These are phyloP conservation scores for Ottelia alismoides DNA, from an alignment of 106 monocot species.

Conservation along the genomic window DNA sequence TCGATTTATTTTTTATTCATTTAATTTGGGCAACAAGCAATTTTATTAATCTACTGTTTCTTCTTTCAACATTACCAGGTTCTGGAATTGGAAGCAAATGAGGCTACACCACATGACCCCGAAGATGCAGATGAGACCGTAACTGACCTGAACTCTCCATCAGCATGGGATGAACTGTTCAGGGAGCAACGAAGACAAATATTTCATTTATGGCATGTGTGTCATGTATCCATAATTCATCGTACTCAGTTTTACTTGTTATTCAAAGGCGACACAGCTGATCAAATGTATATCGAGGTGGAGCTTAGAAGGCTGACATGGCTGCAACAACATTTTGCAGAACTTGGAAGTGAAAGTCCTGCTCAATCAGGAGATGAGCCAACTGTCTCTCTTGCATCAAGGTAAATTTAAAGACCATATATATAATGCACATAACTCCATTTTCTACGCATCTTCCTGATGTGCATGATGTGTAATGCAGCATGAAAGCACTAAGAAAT, in stretches of 20 bases:
- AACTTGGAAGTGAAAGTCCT: conserved; percentile 43
- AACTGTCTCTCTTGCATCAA: conserved; percentile 44
- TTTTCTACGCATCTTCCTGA: no score
- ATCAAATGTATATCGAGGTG: conserved; percentile 93
- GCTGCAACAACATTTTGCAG: conserved; percentile 62
- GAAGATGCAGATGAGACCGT: conserved; percentile 21
- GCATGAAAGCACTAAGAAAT: conserved; percentile 59
- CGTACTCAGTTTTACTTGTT: conserved; percentile 85
- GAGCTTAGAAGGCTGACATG: conserved; percentile 80
- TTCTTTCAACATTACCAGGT: conserved; percentile 37
- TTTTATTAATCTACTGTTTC: background rate
- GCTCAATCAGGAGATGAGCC: conserved; percentile 48
- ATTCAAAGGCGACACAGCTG: conserved; percentile 78
- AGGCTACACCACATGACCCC: conserved; percentile 16
- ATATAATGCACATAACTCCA: background rate
- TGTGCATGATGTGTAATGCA: conserved; percentile 28
- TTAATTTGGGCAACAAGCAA: no score
- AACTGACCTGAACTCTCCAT: conserved; percentile 34
- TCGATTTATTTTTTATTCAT: no score
- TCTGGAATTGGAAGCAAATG: conserved; percentile 85
- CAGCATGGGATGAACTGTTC: conserved; percentile 39
- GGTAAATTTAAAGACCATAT: conserved; percentile 18
- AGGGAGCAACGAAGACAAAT: conserved; percentile 72
- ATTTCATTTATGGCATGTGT: conserved; percentile 73
- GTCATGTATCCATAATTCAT: conserved; percentile 86